Conservation (phyloP, 2,329 filamentous ascomycete genomes). For the Colletotrichum costaricense region DNA sequence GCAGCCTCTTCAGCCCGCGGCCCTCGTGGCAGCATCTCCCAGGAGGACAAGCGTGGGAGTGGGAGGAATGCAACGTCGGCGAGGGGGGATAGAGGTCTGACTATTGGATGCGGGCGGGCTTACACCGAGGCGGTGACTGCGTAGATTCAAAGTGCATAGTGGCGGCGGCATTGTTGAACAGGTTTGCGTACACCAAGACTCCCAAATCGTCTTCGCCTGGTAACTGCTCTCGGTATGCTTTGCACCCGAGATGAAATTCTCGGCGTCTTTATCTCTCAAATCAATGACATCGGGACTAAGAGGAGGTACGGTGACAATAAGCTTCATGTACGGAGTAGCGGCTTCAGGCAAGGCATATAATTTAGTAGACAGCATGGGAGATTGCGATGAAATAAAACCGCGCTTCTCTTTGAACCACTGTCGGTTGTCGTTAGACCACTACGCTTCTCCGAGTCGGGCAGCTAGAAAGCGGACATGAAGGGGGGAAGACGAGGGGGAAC, state of each 20-base stretch:
- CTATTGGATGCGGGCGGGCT: slow-evolving; percentile 16
- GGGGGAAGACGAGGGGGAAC: neutral
- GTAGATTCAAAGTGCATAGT: neutral
- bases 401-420: neutral
- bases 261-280: neutral
- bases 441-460: neutral
- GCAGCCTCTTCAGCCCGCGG: slow-evolving; percentile 30
- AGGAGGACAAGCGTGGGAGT: neutral
- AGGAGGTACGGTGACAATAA: neutral
- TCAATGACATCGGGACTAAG: neutral
- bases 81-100: neutral
- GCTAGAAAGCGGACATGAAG: neutral
- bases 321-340: neutral
- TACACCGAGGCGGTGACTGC: slow-evolving; percentile 14
- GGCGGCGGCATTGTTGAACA: neutral
- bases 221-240: neutral
- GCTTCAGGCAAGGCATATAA: neutral
- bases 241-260: neutral
- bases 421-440: neutral
- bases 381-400: neutral
- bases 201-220: neutral
- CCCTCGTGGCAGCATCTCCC: slow-evolving; percentile 24
- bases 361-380: neutral
- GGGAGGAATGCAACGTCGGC: slow-evolving; percentile 11
- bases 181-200: neutral